Evolutionary conservation across 1,284 basidiomycete genomes (phyloP), one percentile per base, ranked within the genome.

Genomic region (Amylostereum chailletii): DNA sequence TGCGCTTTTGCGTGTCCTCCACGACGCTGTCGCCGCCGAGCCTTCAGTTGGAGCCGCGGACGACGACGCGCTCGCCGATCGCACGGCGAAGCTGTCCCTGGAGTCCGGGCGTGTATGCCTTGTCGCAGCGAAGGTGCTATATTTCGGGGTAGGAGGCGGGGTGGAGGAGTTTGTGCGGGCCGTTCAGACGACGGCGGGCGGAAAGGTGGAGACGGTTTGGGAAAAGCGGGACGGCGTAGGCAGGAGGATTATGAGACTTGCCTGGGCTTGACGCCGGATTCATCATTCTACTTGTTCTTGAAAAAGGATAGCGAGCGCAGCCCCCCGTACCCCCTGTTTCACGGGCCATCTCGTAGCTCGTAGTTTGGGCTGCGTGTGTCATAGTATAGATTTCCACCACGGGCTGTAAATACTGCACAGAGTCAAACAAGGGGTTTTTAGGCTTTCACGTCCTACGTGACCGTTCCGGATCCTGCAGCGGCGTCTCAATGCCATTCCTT

Each of bases 111-210:
- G 67, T 54, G 41, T 76, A 6, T 88, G 84, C 59, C 74, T 94
- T 9, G 82, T 92, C 3, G 90, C 91, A 0, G 85, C 84, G n/a
- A 98, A 94, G 67, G 76, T 92, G 7, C 70, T 97, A 31, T 98
- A 99, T 64, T 98, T 98, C 67, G 95, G 95, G 11, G 94, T 98
- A 3, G 95, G 95, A 0, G 94, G 94, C 0, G 90, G 93, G 0
- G 73, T 94, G 6, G 68, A 78, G 27, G 84, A 86, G 51, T 96
- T 99, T 62, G 64, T 82, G 19, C 62, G 64, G 30, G 71, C 69
- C 2, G 73, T 93, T 0, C 68, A 76, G 51, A 61, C 59, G 30
- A 48, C 50, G 9, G 32, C 67, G 60, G 11, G 54, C 50, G 72
- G 74, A 39, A 55, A 55, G 31, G 72, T 76, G 0, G 66, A 74